A percentile compares a stretch with the other conserved stretches of the same genome.
These are phyloP conservation scores for Hydrangea macrophylla DNA, from an alignment of 148 eudicot genomes.

Conservation along the genomic window DNA sequence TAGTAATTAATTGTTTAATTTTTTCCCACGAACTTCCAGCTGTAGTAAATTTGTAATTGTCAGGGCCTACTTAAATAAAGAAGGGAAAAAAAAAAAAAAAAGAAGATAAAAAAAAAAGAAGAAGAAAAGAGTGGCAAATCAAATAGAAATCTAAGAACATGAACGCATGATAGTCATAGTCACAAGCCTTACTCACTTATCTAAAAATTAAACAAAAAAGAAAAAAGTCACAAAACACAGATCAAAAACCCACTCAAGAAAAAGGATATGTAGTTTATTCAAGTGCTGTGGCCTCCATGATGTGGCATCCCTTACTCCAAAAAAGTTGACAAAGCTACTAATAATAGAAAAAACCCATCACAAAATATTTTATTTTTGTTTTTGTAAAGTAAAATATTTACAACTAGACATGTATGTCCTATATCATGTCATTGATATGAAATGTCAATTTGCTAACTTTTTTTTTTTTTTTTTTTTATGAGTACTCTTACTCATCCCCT, in stretches of 20 bases:
- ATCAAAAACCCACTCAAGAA: slow-evolving; percentile 31
- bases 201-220: no score
- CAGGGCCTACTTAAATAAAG: neutral
- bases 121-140: neutral
- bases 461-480: no score
- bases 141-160: slow-evolving; percentile 25
- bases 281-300: slow-evolving; percentile 21
- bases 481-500: neutral
- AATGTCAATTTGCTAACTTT: slow-evolving; percentile 32
- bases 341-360: neutral
- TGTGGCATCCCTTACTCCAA: slow-evolving; percentile 13
- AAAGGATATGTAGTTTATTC: slow-evolving; percentile 6
- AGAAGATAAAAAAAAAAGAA: neutral
- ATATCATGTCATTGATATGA: slow-evolving; percentile 30
- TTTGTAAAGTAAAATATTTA: slow-evolving; percentile 24
- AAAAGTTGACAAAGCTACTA: neutral
- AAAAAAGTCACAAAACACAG: slow-evolving; percentile 15
- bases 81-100: neutral
- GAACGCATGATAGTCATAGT: slow-evolving; percentile 30
- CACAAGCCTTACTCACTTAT: no score
- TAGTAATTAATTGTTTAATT: no score
- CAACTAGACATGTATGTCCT: slow-evolving; percentile 40
- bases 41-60: no score
- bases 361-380: neutral
- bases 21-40: no score